A percentile compares a stretch with the other conserved stretches of the same genome.
Evolutionary conservation across 371 early-diverging fungal species (phyloP).

Genomic region (Catenaria anguillulae): DNA sequence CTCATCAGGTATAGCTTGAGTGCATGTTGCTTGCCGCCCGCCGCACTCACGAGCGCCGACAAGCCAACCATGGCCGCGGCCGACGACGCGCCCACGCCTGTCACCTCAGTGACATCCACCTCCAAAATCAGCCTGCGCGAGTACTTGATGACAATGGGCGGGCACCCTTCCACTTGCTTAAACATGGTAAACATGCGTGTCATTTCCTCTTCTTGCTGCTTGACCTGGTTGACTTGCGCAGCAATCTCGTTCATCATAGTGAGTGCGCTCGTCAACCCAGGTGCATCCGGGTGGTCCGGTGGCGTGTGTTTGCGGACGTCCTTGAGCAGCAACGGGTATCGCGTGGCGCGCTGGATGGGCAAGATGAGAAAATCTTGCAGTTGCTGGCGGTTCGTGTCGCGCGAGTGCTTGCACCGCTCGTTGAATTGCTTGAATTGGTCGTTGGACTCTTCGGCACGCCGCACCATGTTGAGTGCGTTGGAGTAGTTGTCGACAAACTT

Average conservation of each 20-base stretch:
- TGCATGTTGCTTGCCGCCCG: not conserved
- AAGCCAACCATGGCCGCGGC: not conserved
- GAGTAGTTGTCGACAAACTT: conserved; percentile 9
- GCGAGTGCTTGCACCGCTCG: not conserved
- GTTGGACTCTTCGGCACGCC: conserved; percentile 4
- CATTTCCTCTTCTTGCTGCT: conserved; percentile 40
- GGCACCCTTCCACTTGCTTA: conserved; percentile 4
- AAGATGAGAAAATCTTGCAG: conserved; percentile 44
- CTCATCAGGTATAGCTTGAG: not conserved
- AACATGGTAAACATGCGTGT: conserved; percentile 7
- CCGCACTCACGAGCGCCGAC: not conserved
- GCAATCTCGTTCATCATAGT: conserved; percentile 45
- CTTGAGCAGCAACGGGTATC: conserved; percentile 49
- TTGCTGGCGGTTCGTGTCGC: conserved; percentile 18
- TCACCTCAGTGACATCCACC: not conserved
- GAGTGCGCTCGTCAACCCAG: conserved; percentile 37
- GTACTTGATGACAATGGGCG: conserved; percentile 5
- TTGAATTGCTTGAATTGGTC: not conserved
- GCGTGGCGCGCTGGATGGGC: conserved; percentile 49
- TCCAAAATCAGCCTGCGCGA: not conserved
- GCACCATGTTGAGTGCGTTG: not conserved
- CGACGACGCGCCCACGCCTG: too few species aligned
- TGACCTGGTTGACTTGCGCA: conserved; percentile 48
- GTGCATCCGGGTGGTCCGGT: conserved; percentile 42
- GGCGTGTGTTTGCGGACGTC: conserved; percentile 49